Conservation (phyloP, 345 rosid genomes). For the Lenwebbia sp. region DNA sequence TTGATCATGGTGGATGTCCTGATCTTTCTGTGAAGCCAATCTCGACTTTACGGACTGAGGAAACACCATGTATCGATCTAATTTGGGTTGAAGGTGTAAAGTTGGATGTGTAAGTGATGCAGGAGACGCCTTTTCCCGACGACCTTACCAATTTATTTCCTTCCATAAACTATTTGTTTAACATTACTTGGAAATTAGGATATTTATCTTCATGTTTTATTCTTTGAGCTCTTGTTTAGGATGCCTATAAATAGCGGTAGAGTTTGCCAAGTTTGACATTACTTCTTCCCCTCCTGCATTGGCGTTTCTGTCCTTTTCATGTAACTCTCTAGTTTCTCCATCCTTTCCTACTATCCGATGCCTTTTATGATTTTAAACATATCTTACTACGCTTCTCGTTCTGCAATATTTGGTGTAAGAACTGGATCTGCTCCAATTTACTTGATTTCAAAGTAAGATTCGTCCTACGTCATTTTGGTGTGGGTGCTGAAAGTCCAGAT, state of each 20-base stretch:
- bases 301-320: not conserved
- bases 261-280: not conserved
- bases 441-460: not conserved
- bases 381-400: not conserved
- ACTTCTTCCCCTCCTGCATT: not conserved
- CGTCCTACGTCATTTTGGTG: not conserved
- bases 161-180: not conserved
- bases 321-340: not conserved
- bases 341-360: not conserved
- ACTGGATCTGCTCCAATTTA: not conserved
- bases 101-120: not conserved
- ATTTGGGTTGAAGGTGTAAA: not conserved
- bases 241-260: not conserved
- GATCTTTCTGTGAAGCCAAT: not conserved
- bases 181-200: not conserved
- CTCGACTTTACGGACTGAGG: not conserved
- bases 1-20: not conserved
- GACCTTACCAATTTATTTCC: not conserved
- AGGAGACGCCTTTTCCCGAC: not conserved
- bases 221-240: not conserved
- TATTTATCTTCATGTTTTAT: not conserved
- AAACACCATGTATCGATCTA: not conserved
- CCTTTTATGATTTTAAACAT: not conserved
- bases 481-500: not conserved
- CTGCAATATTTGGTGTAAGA: not conserved